Conservation (phyloP, 768 basidiomycete genomes). For the Symmetrospora coprosmae region DNA sequence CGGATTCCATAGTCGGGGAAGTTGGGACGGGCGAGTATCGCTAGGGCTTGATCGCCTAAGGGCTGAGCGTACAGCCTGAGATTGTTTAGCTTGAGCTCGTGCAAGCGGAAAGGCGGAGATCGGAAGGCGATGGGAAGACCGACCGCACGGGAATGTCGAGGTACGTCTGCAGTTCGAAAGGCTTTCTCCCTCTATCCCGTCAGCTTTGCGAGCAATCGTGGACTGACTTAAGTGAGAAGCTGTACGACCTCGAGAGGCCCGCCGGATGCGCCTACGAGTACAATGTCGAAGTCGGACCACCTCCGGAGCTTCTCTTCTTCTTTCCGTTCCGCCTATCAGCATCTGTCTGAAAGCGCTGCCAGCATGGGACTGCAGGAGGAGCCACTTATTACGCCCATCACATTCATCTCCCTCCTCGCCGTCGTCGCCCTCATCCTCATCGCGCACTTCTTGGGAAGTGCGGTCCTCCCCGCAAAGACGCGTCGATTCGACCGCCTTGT, state of each 20-base stretch:
- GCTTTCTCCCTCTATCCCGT: no score
- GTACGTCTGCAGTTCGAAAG: no score
- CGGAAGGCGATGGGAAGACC: no score
- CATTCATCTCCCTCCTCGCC: slow-evolving; percentile 2
- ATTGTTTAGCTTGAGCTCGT: background rate
- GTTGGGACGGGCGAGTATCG: no score
- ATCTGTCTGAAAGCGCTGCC: background rate
- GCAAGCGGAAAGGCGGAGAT: background rate
- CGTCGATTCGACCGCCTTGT: background rate
- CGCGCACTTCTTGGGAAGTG: slow-evolving; percentile 4
- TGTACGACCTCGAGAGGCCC: no score
- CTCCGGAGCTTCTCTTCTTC: background rate
- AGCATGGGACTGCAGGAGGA: background rate
- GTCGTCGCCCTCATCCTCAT: slow-evolving; percentile 8
- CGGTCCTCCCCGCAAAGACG: background rate
- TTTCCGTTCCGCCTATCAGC: background rate
- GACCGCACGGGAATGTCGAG: no score
- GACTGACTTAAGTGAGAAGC: no score
- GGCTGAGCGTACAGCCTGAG: no score
- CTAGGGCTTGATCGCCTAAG: no score
- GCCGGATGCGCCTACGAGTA: background rate
- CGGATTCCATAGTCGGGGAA: slow-evolving; percentile 15
- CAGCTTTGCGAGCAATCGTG: no score
- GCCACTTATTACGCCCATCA: slow-evolving; percentile 5
- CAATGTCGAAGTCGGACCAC: background rate